These are phyloP conservation scores for Vishniacozyma victoriae DNA, from an alignment of 768 basidiomycete genomes.

Conservation along the genomic window DNA sequence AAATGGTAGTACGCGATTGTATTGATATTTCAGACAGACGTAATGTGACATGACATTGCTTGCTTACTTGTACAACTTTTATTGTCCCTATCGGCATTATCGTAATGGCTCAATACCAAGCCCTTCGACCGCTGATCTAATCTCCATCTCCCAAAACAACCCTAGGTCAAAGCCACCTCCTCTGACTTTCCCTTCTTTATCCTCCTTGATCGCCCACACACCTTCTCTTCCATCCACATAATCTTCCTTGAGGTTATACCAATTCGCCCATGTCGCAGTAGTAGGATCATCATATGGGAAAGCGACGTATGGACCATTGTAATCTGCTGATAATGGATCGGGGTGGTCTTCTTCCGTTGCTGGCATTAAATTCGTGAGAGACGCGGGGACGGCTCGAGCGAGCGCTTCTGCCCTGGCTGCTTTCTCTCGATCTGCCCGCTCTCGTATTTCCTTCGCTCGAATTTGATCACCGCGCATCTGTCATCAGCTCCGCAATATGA, in stretches of 20 bases:
- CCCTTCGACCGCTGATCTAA: constrained; percentile 30
- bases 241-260: constrained; percentile 17
- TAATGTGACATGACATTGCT: too few relatives aligned
- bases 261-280: constrained; percentile 2
- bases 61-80: too few relatives aligned
- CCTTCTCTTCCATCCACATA: constrained; percentile 31
- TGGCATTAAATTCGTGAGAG: constrained; percentile 4
- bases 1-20: too few relatives aligned
- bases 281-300: constrained; percentile 35
- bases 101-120: constrained; percentile 30
- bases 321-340: constrained; percentile 27
- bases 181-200: constrained; percentile 32
- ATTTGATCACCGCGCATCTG: constrained; percentile 8
- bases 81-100: too few relatives aligned
- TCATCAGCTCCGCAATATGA: background rate
- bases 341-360: constrained; percentile 1
- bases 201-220: constrained; percentile 27
- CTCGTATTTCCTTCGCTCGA: constrained; percentile 15
- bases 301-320: constrained; percentile 40
- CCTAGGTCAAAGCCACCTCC: constrained; percentile 38
- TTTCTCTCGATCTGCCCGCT: constrained; percentile 14
- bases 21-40: too few relatives aligned
- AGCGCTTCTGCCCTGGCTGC: constrained; percentile 16
- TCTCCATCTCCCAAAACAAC: constrained; percentile 39
- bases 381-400: constrained; percentile 17